phyloP scores from a whole-genome alignment of 2,329 filamentous ascomycete genomes.

The Aotearoamyces nothofagi region DNA sequence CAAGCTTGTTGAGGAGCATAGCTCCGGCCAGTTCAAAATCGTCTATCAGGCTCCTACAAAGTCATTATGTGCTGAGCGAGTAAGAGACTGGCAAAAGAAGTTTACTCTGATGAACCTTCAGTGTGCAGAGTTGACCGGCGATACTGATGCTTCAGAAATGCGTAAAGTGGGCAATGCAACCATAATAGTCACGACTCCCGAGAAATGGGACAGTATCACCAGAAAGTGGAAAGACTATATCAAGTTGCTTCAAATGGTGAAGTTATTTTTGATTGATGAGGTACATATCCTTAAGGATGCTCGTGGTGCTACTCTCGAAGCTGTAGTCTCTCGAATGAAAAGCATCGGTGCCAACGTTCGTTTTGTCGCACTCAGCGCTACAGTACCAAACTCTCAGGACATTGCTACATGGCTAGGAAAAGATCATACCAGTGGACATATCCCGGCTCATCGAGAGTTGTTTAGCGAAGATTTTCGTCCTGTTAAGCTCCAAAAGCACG shows the following conservation, averaged over 20 bases:
- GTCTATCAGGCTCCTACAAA: conserved; percentile 80
- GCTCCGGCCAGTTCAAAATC: conserved; percentile 55
- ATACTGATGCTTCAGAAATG: conserved; percentile 55
- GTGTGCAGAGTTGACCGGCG: conserved; percentile 69
- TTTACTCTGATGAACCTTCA: conserved; percentile 52
- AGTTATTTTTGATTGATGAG: conserved; percentile 73
- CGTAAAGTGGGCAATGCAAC: conserved; percentile 55
- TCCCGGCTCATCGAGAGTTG: conserved; percentile 50
- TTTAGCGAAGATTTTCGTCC: conserved; percentile 74
- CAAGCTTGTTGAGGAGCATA: conserved; percentile 40
- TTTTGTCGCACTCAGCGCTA: conserved; percentile 71
- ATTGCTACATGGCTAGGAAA: conserved; percentile 69
- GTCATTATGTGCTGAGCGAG: conserved; percentile 62
- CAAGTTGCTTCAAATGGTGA: conserved; percentile 58
- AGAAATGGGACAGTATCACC: conserved; percentile 87
- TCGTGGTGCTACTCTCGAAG: conserved; percentile 67
- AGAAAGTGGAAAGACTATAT: conserved; percentile 74
- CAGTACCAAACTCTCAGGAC: conserved; percentile 68
- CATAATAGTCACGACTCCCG: conserved; percentile 76
- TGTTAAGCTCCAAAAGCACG: conserved; percentile 60
- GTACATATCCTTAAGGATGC: conserved; percentile 74
- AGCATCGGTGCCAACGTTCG: conserved; percentile 59
- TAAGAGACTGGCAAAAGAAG: conserved; percentile 64
- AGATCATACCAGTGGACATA: conserved; percentile 37
- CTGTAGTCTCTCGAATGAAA: conserved; percentile 79